These are phyloP conservation scores for Lachnellula subtilissima DNA, from an alignment of 2,329 filamentous ascomycete species.

Conservation along the genomic window DNA sequence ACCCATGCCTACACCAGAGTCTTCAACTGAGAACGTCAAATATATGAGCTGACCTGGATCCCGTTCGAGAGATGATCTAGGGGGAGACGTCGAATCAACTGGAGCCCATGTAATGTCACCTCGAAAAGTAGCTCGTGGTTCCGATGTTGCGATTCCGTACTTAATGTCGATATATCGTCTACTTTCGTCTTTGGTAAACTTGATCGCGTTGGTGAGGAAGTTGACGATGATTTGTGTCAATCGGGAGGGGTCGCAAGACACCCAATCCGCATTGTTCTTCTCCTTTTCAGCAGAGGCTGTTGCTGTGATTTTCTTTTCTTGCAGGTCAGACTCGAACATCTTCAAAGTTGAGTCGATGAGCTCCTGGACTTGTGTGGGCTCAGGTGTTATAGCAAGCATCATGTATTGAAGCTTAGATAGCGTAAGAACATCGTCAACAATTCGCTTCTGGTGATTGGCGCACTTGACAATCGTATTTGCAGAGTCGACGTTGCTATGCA, in stretches of 20 bases:
- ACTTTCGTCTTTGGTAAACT: slow-evolving; percentile 66
- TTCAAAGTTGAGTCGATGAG: slow-evolving; percentile 65
- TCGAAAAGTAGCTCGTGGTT: slow-evolving; percentile 11
- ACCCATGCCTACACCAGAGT: slow-evolving; percentile 70
- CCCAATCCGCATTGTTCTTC: slow-evolving; percentile 56
- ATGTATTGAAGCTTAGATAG: slow-evolving; percentile 73
- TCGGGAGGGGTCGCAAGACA: slow-evolving; percentile 66
- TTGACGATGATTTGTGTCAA: slow-evolving; percentile 78
- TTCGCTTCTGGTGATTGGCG: slow-evolving; percentile 73
- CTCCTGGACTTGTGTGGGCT: slow-evolving; percentile 60
- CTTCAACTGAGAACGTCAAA: slow-evolving; percentile 67
- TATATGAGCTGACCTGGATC: slow-evolving; percentile 49
- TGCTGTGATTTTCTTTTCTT: slow-evolving; percentile 63
- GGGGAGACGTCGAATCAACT: slow-evolving; percentile 4
- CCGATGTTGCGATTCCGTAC: slow-evolving; percentile 13
- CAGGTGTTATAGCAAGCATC: slow-evolving; percentile 66
- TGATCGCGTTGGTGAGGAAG: slow-evolving; percentile 74
- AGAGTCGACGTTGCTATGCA: slow-evolving; percentile 56
- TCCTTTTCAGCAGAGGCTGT: slow-evolving; percentile 59
- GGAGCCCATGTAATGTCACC: slow-evolving; percentile 11
- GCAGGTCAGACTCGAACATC: slow-evolving; percentile 74
- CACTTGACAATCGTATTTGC: slow-evolving; percentile 74
- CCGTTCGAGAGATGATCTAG: slow-evolving; percentile 24
- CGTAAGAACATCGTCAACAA: slow-evolving; percentile 71
- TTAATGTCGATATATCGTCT: slow-evolving; percentile 50